phyloP scores from a whole-genome alignment of 805 yeast genomes.

The Ogataea trehaloabstinens region DNA sequence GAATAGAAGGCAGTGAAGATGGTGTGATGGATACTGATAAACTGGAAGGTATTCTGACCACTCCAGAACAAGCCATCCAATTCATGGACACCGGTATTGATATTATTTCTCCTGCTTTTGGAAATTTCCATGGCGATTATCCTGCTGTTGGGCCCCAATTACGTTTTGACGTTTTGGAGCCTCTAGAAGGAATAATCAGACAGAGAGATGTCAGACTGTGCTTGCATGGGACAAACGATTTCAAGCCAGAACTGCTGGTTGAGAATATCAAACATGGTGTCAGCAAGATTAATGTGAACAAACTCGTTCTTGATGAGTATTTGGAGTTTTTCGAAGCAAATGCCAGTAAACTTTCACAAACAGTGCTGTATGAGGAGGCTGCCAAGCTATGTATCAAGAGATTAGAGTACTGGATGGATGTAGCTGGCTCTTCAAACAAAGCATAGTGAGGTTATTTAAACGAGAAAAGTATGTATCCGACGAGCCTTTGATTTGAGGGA shows the following conservation, averaged over 20 bases:
- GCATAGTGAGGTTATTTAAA: too few relatives aligned
- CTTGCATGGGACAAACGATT: constrained; percentile 35
- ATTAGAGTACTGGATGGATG: constrained; percentile 30
- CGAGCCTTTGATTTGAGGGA: too few relatives aligned
- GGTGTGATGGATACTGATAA: constrained; percentile 29
- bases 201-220: constrained; percentile 27
- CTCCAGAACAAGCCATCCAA: constrained; percentile 31
- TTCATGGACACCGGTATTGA: constrained; percentile 36
- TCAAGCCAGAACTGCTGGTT: constrained; percentile 26
- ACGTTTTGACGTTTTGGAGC: constrained; percentile 26
- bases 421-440: constrained; percentile 29
- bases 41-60: constrained; percentile 33
- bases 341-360: constrained; percentile 25
- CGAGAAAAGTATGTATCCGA: too few relatives aligned
- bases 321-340: constrained; percentile 24
- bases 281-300: constrained; percentile 35
- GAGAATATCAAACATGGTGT: constrained; percentile 28
- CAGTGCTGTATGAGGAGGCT: constrained; percentile 27
- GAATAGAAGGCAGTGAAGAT: constrained; percentile 40
- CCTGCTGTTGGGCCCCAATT: constrained; percentile 34
- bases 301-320: constrained; percentile 28
- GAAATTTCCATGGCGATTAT: constrained; percentile 38
- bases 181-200: constrained; percentile 19
- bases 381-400: constrained; percentile 23
- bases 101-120: constrained; percentile 37